These are phyloP conservation scores for Puccinia polysora DNA, from an alignment of 1,284 basidiomycete genomes.

Conservation along the genomic window DNA sequence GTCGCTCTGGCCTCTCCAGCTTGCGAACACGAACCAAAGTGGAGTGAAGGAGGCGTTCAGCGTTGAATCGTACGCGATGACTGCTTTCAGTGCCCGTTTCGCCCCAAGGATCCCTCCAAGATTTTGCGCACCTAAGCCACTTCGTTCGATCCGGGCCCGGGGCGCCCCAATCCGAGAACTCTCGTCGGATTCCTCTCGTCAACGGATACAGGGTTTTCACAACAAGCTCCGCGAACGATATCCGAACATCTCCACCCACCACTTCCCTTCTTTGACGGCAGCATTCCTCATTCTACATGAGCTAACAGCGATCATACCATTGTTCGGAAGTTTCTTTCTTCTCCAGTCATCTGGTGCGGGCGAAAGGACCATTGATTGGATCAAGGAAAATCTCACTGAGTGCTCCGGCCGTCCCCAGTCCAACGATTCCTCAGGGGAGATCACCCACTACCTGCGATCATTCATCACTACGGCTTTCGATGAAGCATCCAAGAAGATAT, in stretches of 20 bases:
- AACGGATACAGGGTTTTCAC: too few relatives aligned
- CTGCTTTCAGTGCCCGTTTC: too few relatives aligned
- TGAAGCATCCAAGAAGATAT: constrained; percentile 1
- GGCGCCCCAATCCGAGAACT: too few relatives aligned
- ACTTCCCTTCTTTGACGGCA: constrained; percentile 68
- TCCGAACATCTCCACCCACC: constrained; percentile 56
- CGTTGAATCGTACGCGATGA: too few relatives aligned
- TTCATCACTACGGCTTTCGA: neutral
- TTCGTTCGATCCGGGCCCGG: too few relatives aligned
- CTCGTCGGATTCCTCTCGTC: too few relatives aligned
- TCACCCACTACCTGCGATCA: constrained; percentile 36
- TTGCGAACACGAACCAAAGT: too few relatives aligned
- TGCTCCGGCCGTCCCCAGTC: neutral
- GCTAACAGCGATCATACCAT: constrained; percentile 72
- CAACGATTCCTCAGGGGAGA: neutral
- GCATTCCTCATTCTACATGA: constrained; percentile 84
- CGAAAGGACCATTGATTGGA: constrained; percentile 60
- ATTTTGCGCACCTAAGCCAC: too few relatives aligned
- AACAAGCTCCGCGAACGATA: too few relatives aligned
- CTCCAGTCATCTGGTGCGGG: constrained; percentile 69
- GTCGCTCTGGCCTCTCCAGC: too few relatives aligned
- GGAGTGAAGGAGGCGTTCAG: too few relatives aligned
- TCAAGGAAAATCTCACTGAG: neutral
- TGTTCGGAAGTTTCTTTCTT: constrained; percentile 69
- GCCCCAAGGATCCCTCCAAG: too few relatives aligned